Evolutionary conservation across 176 grass and related monocot genomes (phyloP).

Genomic region (Rhynchospora pubera): DNA sequence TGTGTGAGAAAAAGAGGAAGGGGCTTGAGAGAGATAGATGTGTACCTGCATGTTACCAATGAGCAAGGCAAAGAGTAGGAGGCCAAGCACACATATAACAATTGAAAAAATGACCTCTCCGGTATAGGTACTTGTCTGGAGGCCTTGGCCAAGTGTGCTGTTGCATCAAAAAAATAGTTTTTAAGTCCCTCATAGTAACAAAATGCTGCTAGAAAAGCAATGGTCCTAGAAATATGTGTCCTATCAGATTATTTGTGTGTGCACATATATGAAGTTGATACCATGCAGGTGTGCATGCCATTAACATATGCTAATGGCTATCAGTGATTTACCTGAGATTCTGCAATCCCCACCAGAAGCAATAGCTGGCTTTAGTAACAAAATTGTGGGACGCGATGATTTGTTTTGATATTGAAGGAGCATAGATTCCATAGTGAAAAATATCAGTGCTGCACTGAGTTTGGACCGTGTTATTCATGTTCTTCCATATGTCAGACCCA

Average conservation of each 20-base stretch:
- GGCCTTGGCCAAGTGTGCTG: conserved; percentile 91
- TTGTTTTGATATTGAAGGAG: conserved; percentile 36
- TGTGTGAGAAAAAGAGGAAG: background rate
- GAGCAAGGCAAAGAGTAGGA: conserved; percentile 85
- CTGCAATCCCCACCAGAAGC: conserved; percentile 97
- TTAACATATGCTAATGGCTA: background rate
- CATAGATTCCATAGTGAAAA: conserved; percentile 78
- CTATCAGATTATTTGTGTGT: background rate
- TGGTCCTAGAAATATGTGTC: background rate
- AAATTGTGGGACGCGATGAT: conserved; percentile 58
- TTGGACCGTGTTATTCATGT: background rate
- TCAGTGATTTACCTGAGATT: conserved; percentile 54
- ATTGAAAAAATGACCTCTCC: conserved; percentile 87
- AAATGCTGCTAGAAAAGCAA: background rate
- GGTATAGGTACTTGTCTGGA: conserved; percentile 64
- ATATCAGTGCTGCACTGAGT: conserved; percentile 12
- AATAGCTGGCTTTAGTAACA: conserved; percentile 68
- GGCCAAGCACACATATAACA: conserved; percentile 71
- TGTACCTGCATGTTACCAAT: conserved; percentile 98
- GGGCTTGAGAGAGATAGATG: background rate
- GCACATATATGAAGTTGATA: background rate
- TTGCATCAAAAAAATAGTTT: background rate
- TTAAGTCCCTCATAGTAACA: background rate
- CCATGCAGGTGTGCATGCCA: too few relatives aligned
- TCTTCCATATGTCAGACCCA: conserved; percentile 37